A percentile compares a stretch with the other conserved stretches of the same genome.
phyloP scores from a whole-genome alignment of 805 yeast species.

The Lipomyces japonicus region DNA sequence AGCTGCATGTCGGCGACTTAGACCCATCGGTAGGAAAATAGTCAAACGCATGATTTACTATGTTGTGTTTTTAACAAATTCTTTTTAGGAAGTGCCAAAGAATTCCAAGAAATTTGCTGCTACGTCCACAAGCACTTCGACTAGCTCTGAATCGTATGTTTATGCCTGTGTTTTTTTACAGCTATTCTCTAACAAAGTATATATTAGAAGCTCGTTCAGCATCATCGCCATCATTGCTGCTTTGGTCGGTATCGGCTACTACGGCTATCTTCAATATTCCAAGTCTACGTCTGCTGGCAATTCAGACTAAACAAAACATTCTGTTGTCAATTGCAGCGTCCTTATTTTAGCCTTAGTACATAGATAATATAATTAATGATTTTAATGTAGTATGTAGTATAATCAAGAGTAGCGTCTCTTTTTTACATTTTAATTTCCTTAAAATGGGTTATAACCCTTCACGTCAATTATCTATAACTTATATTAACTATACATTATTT shows the following conservation, averaged over 20 bases:
- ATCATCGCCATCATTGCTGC: slow-evolving; percentile 7
- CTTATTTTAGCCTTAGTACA: background rate
- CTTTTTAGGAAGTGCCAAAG: background rate
- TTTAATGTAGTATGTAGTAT: background rate
- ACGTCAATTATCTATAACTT: no score
- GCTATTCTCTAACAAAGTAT: background rate
- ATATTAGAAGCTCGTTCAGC: slow-evolving; percentile 4
- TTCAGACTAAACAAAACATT: background rate
- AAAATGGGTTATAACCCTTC: no score
- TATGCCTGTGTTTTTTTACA: background rate
- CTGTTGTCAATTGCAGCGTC: background rate
- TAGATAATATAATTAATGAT: background rate
- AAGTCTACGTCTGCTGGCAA: background rate
- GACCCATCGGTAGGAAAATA: slow-evolving; percentile 46
- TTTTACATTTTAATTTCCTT: background rate
- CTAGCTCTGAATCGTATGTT: slow-evolving; percentile 6
- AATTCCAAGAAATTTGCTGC: slow-evolving; percentile 3
- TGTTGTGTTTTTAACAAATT: background rate
- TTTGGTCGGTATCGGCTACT: slow-evolving; percentile 8
- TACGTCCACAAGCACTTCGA: background rate
- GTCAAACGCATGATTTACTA: background rate
- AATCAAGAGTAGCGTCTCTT: background rate
- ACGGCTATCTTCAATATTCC: slow-evolving; percentile 4
- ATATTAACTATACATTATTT: no score
- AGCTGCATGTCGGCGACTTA: slow-evolving; percentile 70